phyloP scores from a whole-genome alignment of 805 yeast species.

The Starmerella tilneyi region DNA sequence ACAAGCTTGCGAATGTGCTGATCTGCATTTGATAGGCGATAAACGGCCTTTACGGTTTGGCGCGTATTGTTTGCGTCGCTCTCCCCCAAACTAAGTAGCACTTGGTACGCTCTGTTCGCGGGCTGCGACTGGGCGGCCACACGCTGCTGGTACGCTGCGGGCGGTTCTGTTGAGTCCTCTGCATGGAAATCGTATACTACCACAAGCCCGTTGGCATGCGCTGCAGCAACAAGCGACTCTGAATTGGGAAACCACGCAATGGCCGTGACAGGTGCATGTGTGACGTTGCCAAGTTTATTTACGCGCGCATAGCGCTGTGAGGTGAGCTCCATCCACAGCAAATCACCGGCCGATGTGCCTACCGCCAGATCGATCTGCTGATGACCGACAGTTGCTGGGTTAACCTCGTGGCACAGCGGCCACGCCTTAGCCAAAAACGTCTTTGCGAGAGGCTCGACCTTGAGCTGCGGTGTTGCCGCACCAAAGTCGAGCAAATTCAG shows the following conservation, averaged over 20 bases:
- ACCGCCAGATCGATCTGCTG: constrained; percentile 41
- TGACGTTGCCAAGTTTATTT: constrained; percentile 42
- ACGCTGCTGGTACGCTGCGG: background rate
- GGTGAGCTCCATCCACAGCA: constrained; percentile 49
- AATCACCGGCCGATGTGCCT: constrained; percentile 61
- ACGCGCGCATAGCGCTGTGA: constrained; percentile 41
- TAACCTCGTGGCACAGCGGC: constrained; percentile 33
- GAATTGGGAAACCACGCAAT: constrained; percentile 40
- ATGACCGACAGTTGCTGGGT: constrained; percentile 27
- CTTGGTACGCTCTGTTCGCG: background rate
- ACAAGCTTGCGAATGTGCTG: constrained; percentile 45
- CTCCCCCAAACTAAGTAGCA: constrained; percentile 5
- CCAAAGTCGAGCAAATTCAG: constrained; percentile 26
- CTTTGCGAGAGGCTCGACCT: constrained; percentile 32
- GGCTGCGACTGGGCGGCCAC: background rate
- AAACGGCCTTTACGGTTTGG: constrained; percentile 37
- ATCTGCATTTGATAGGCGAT: constrained; percentile 41
- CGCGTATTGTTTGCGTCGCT: constrained; percentile 6
- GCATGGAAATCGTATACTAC: constrained; percentile 41
- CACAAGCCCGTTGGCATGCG: constrained; percentile 55
- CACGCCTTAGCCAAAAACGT: constrained; percentile 34
- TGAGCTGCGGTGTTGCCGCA: constrained; percentile 9
- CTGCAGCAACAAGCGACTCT: constrained; percentile 42
- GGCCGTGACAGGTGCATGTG: constrained; percentile 37
- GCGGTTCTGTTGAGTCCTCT: constrained; percentile 34